Percentiles rank a stretch among this genome's conserved stretches.
Evolutionary conservation across 164 flowering plant genomes (phyloP).

Genomic region (Umbellularia californica): DNA sequence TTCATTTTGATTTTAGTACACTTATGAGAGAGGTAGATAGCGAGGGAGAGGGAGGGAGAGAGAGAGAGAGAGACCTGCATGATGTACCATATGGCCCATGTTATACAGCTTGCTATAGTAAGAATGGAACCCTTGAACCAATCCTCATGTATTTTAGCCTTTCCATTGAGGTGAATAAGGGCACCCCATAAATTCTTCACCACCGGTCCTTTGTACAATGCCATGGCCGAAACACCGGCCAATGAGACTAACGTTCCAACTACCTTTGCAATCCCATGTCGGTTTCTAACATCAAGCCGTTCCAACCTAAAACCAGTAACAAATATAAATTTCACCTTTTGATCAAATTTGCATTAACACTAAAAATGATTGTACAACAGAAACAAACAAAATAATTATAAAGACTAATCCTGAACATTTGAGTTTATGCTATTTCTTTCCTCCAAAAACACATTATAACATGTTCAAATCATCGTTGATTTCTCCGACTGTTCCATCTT

Average conservation of each 20-base stretch:
- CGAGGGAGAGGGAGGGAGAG: not conserved
- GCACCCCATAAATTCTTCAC: slow-evolving; percentile 40
- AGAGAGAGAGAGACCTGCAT: slow-evolving; percentile 56
- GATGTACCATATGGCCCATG: slow-evolving; percentile 77
- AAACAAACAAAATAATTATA: no score
- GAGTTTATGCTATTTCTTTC: no score
- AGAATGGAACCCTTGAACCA: slow-evolving; percentile 85
- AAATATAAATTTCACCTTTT: no score
- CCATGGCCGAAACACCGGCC: slow-evolving; percentile 72
- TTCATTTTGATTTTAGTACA: not conserved
- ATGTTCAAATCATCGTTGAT: no score
- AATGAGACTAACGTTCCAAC: slow-evolving; percentile 64
- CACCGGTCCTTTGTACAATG: slow-evolving; percentile 64
- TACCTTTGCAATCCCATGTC: slow-evolving; percentile 61
- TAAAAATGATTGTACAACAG: no score
- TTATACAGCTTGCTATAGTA: slow-evolving; percentile 59
- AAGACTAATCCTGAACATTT: no score
- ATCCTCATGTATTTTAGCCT: slow-evolving; percentile 34
- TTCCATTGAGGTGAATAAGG: slow-evolving; percentile 41
- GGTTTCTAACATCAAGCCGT: slow-evolving; percentile 36
- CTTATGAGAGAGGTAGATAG: not conserved
- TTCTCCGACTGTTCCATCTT: no score
- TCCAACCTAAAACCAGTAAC: slow-evolving; percentile 42
- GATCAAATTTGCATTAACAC: no score
- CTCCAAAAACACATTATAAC: no score